A percentile compares a stretch with the other conserved stretches of the same genome.
Conservation (phyloP, 306 rosid species). For the Cucurbita moschata region DNA sequence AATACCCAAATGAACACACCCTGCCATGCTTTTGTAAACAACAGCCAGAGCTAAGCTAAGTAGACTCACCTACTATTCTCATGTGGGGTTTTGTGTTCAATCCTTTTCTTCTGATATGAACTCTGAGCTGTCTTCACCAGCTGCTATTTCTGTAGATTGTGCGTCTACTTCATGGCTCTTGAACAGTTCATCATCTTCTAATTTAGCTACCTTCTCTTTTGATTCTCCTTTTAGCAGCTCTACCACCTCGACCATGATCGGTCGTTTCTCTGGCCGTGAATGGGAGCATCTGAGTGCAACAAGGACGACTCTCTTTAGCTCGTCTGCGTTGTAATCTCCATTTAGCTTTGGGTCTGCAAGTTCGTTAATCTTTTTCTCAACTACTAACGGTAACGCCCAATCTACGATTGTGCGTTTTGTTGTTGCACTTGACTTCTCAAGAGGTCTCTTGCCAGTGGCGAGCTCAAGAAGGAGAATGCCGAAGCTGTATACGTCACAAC, state of each 20-base stretch:
- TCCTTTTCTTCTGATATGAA: constrained; percentile 56
- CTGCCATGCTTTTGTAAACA: neutral
- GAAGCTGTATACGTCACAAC: constrained; percentile 86
- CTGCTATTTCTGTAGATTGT: constrained; percentile 20
- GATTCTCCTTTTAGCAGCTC: constrained; percentile 70
- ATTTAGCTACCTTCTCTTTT: constrained; percentile 40
- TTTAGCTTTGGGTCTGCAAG: constrained; percentile 70
- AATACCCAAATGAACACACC: neutral
- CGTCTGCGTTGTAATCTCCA: constrained; percentile 60
- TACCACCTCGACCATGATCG: constrained; percentile 61
- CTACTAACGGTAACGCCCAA: constrained; percentile 84
- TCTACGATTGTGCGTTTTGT: constrained; percentile 54
- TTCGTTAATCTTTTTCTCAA: constrained; percentile 47
- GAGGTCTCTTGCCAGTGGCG: constrained; percentile 76
- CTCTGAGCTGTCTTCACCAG: constrained; percentile 59
- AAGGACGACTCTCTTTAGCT: constrained; percentile 62
- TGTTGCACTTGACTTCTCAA: constrained; percentile 37
- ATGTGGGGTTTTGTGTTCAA: constrained; percentile 12
- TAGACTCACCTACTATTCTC: neutral
- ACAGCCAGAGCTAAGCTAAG: neutral
- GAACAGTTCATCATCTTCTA: constrained; percentile 60
- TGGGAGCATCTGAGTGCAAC: constrained; percentile 62
- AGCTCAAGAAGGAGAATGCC: constrained; percentile 92
- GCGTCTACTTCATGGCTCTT: constrained; percentile 21
- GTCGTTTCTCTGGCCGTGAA: constrained; percentile 61